These are phyloP conservation scores for Chenopodium formosanum DNA, from an alignment of 148 eudicot genomes.

Conservation along the genomic window DNA sequence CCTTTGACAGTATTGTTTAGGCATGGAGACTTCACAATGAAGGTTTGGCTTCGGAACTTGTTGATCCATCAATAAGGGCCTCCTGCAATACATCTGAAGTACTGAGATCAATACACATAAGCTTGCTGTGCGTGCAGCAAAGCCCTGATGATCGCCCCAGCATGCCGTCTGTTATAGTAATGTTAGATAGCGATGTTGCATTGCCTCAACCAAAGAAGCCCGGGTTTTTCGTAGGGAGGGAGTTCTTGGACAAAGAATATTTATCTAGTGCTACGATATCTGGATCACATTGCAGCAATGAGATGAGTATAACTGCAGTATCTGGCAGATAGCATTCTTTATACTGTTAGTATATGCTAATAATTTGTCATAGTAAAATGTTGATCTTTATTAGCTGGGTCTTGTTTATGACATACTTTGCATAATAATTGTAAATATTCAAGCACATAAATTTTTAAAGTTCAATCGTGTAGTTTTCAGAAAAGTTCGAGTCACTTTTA, in stretches of 20 bases:
- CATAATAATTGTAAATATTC: no score
- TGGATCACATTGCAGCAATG: conserved; percentile 11
- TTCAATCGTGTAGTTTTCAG: no score
- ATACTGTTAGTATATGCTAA: not conserved
- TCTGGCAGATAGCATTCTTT: conserved; percentile 18
- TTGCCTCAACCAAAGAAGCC: conserved; percentile 24
- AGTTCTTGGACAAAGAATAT: not conserved
- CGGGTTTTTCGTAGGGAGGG: conserved; percentile 12
- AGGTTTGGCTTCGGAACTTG: conserved; percentile 18
- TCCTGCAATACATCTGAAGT: conserved; percentile 4
- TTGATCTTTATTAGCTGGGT: no score
- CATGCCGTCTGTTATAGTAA: conserved; percentile 26
- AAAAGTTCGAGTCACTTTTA: no score
- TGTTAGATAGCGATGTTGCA: conserved; percentile 24
- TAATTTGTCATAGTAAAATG: no score
- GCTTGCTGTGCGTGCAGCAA: conserved; percentile 25
- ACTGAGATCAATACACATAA: conserved; percentile 21
- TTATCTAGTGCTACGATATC: conserved; percentile 2
- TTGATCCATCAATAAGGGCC: conserved; percentile 4
- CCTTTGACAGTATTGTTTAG: not conserved
- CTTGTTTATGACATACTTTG: no score
- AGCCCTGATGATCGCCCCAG: conserved; percentile 24
- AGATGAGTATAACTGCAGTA: conserved; percentile 16
- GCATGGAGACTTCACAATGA: conserved; percentile 25
- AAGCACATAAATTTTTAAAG: no score